phyloP scores from a whole-genome alignment of 1,284 basidiomycete genomes.

The Trametes sp. region DNA sequence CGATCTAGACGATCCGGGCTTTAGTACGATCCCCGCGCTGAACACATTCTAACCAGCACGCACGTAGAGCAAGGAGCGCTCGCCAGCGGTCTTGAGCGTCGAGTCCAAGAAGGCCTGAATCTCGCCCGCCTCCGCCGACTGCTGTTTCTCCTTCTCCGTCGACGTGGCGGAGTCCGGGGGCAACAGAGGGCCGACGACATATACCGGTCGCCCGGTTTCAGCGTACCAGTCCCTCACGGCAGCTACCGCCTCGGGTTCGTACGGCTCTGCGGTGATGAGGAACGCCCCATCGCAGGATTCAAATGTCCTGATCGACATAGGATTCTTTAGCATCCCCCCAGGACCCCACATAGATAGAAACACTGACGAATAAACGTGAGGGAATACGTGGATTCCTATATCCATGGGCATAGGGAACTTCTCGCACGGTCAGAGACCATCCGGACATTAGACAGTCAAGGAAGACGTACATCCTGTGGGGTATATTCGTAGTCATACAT shows the following conservation, averaged over 20 bases:
- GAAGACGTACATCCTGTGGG: conserved; percentile 24
- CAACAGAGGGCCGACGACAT: conserved; percentile 29
- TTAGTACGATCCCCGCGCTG: neutral
- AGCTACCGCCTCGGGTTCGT: conserved; percentile 30
- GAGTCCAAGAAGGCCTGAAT: conserved; percentile 31
- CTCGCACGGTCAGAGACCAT: neutral
- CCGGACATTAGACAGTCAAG: too few relatives aligned
- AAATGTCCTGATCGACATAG: conserved; percentile 16
- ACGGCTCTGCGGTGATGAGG: conserved; percentile 29
- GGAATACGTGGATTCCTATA: neutral
- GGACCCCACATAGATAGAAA: neutral
- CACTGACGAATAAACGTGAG: neutral
- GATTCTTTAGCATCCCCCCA: neutral
- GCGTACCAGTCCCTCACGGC: conserved; percentile 28
- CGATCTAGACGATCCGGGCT: conserved; percentile 13
- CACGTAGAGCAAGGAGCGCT: conserved; percentile 36
- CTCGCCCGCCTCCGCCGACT: conserved; percentile 19
- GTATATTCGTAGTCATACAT: conserved; percentile 34
- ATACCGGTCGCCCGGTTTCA: conserved; percentile 19
- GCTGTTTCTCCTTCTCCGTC: conserved; percentile 20
- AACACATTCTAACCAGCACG: neutral
- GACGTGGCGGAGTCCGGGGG: conserved; percentile 15
- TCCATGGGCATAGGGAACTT: neutral
- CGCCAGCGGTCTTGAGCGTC: conserved; percentile 25
- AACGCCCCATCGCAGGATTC: conserved; percentile 27